A percentile compares a stretch with the other conserved stretches of the same genome.
Conservation (phyloP, 768 basidiomycete species). For the Brasilioporus rufonigricans region DNA sequence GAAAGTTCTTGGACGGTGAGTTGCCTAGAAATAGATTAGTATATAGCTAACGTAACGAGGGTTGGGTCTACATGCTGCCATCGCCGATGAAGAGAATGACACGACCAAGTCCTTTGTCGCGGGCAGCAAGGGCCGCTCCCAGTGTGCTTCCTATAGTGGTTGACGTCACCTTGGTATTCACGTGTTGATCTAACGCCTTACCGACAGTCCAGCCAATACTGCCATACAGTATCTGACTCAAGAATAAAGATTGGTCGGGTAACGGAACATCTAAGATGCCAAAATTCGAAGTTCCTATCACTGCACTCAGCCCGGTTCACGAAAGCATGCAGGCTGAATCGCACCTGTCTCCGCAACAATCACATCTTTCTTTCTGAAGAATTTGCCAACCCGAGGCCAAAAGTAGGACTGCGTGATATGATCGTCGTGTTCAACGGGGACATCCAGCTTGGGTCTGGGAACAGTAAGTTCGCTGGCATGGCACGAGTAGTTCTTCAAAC, state of each 20-base stretch:
- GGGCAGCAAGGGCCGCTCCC: conserved; percentile 79
- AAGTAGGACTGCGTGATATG: conserved; percentile 76
- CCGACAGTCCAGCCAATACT: conserved; percentile 90
- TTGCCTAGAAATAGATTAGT: conserved; percentile 46
- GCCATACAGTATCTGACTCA: conserved; percentile 86
- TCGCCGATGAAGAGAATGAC: conserved; percentile 86
- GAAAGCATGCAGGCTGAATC: neutral
- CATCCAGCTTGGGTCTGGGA: conserved; percentile 36
- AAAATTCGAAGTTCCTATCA: conserved; percentile 71
- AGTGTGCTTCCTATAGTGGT: conserved; percentile 51
- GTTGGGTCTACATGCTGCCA: conserved; percentile 62
- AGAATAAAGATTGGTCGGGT: conserved; percentile 62
- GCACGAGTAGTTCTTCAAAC: conserved; percentile 41
- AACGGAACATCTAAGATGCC: conserved; percentile 81
- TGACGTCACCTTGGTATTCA: neutral
- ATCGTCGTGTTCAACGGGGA: conserved; percentile 51
- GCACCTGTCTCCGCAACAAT: conserved; percentile 85
- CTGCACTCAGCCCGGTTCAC: neutral
- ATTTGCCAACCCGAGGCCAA: conserved; percentile 76
- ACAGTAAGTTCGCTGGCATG: conserved; percentile 45
- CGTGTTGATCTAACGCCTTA: conserved; percentile 23
- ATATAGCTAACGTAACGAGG: neutral
- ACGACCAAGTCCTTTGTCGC: conserved; percentile 57
- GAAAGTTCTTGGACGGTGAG: conserved; percentile 81
- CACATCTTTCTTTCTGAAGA: conserved; percentile 72